A percentile compares a stretch with the other conserved stretches of the same genome.
These are phyloP conservation scores for Chlorella vulgaris DNA, from an alignment of 139 green algal species.

Conservation along the genomic window DNA sequence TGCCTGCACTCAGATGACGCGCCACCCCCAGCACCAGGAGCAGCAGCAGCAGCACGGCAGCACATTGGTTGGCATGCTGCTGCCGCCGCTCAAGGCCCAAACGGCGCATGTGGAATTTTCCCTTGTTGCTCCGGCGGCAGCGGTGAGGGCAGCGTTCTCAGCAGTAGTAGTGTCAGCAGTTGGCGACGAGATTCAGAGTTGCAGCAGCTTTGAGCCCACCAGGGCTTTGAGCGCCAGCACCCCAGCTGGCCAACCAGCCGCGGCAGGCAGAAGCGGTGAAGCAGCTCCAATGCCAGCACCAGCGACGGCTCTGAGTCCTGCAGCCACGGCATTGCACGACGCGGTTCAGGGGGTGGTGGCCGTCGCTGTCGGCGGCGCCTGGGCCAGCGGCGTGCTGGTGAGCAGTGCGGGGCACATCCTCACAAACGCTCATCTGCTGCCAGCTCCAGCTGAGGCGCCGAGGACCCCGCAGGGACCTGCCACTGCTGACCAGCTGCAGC, in stretches of 20 bases:
- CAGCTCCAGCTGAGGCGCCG: not conserved
- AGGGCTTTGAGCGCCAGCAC: too few relatives aligned
- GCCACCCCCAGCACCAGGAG: not conserved
- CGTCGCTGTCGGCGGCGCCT: slow-evolving; percentile 30
- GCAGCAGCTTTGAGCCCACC: too few relatives aligned
- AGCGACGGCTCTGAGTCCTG: not conserved
- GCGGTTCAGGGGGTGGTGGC: slow-evolving; percentile 31
- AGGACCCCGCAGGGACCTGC: not conserved
- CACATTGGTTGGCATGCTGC: slow-evolving; percentile 53
- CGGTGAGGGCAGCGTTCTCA: too few relatives aligned
- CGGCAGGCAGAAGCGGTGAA: too few relatives aligned
- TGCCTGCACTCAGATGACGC: not conserved
- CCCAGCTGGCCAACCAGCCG: too few relatives aligned
- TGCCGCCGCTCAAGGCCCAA: slow-evolving; percentile 46
- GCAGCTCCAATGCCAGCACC: not conserved
- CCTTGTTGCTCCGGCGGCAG: slow-evolving; percentile 5
- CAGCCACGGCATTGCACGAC: not conserved
- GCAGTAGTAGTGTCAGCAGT: not conserved
- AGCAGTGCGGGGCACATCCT: slow-evolving; percentile 61
- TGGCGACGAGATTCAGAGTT: not conserved
- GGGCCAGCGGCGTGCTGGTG: slow-evolving; percentile 75
- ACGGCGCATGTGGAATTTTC: slow-evolving; percentile 51
- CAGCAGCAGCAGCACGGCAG: not conserved
- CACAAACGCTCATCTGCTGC: slow-evolving; percentile 83
- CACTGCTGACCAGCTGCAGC: not conserved